Evolutionary conservation across 306 rosid species (phyloP).

Genomic region (Cicer yamashitae): DNA sequence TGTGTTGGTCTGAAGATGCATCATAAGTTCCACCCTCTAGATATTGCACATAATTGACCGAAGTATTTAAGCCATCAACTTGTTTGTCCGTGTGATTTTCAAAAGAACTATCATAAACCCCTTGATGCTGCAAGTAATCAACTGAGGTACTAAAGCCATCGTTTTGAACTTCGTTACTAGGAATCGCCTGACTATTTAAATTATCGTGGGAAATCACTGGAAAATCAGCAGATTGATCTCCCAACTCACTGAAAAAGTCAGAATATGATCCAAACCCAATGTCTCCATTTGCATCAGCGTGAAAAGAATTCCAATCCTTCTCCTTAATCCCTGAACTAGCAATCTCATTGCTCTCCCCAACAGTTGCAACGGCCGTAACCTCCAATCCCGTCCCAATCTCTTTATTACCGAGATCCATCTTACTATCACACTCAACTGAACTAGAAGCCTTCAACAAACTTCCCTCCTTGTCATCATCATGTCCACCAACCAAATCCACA

Average conservation of each 20-base stretch:
- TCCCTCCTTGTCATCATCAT: constrained; percentile 33
- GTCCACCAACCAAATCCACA: constrained; percentile 36
- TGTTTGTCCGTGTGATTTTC: constrained; percentile 50
- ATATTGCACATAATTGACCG: constrained; percentile 49
- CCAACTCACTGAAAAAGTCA: constrained; percentile 77
- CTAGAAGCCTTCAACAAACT: constrained; percentile 40
- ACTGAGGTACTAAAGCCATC: constrained; percentile 46
- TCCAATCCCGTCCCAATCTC: constrained; percentile 50
- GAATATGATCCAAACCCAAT: constrained; percentile 69
- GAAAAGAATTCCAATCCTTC: constrained; percentile 82
- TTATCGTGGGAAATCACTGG: constrained; percentile 27
- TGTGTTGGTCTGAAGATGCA: constrained; percentile 47
- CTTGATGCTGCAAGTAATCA: constrained; percentile 53
- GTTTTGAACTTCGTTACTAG: constrained; percentile 46
- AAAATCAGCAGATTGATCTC: constrained; percentile 54
- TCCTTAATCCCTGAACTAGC: constrained; percentile 61
- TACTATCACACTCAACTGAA: constrained; percentile 47
- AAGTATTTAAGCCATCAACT: constrained; percentile 50
- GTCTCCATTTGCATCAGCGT: constrained; percentile 66
- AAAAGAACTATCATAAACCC: constrained; percentile 42
- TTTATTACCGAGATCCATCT: constrained; percentile 36
- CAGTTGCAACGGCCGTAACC: constrained; percentile 23
- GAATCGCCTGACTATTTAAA: constrained; percentile 45
- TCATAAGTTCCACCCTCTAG: constrained; percentile 55
- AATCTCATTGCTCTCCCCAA: constrained; percentile 42